These are phyloP conservation scores for Aspergillus coremiiformis DNA, from an alignment of 495 filamentous ascomycete genomes.

Conservation along the genomic window DNA sequence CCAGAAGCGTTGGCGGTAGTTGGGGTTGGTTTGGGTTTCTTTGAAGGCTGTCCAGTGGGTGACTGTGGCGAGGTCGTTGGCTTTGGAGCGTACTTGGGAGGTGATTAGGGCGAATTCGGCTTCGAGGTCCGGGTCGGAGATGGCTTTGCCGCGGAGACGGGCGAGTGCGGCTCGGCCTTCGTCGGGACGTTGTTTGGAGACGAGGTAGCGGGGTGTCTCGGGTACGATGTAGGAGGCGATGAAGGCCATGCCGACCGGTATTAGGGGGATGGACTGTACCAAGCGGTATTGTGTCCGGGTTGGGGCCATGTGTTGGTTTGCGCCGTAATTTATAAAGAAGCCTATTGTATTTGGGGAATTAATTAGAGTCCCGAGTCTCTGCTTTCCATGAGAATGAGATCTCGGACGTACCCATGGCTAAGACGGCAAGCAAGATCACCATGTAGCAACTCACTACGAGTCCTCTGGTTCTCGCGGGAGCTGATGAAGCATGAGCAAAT, in stretches of 20 bases:
- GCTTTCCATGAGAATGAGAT: background rate
- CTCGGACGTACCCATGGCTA: constrained; percentile 31
- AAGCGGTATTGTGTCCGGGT: constrained; percentile 37
- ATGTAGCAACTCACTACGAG: constrained; percentile 43
- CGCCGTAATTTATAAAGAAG: constrained; percentile 45
- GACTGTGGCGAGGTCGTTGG: constrained; percentile 21
- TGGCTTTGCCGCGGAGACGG: constrained; percentile 29
- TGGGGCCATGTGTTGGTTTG: constrained; percentile 31
- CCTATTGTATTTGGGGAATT: constrained; percentile 15
- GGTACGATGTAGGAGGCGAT: constrained; percentile 30
- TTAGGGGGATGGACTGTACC: constrained; percentile 37
- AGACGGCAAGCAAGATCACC: constrained; percentile 37
- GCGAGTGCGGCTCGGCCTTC: constrained; percentile 32
- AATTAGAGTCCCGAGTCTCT: background rate
- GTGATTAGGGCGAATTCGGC: constrained; percentile 34
- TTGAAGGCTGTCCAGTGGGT: constrained; percentile 37
- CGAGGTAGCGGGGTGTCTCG: constrained; percentile 38
- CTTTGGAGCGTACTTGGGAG: constrained; percentile 22
- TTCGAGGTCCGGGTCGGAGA: constrained; percentile 23
- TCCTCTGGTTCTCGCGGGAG: constrained; percentile 41
- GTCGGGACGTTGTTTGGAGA: constrained; percentile 27
- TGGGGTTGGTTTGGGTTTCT: constrained; percentile 33
- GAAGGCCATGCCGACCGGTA: constrained; percentile 34
- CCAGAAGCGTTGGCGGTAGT: constrained; percentile 43
- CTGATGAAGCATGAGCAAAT: constrained; percentile 12